A percentile compares a stretch with the other conserved stretches of the same genome.
Evolutionary conservation across 31 red algal genomes (phyloP).

Genomic region (Asparagopsis taxiformis): DNA sequence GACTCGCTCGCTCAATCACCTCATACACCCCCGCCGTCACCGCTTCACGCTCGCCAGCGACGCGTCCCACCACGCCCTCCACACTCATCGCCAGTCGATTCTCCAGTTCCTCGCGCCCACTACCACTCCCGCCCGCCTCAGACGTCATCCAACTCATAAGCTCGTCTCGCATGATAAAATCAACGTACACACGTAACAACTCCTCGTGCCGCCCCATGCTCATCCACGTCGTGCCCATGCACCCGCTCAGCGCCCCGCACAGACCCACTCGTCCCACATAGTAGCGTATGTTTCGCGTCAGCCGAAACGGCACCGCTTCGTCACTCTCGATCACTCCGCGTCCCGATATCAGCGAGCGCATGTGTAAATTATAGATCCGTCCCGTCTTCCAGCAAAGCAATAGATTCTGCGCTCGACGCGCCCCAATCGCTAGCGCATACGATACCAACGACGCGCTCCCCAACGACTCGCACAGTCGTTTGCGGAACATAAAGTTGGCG

Average conservation of each 20-base stretch:
- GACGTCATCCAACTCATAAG: constrained; percentile 40
- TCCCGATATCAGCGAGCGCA: constrained; percentile 59
- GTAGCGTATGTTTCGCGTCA: constrained; percentile 86
- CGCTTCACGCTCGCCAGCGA: not conserved
- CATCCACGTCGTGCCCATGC: constrained; percentile 63
- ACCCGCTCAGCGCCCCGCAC: constrained; percentile 62
- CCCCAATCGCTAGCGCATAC: constrained; percentile 77
- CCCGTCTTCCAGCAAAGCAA: constrained; percentile 76
- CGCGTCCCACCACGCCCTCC: not conserved
- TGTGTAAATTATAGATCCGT: constrained; percentile 49
- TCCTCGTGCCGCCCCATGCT: constrained; percentile 37
- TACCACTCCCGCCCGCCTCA: not conserved
- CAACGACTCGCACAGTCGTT: constrained; percentile 80
- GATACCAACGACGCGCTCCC: constrained; percentile 59
- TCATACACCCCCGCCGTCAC: constrained; percentile 20
- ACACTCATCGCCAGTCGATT: constrained; percentile 2
- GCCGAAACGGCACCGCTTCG: constrained; percentile 96
- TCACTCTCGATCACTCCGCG: constrained; percentile 81
- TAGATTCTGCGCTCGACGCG: constrained; percentile 81
- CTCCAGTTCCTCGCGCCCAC: not conserved
- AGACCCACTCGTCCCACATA: constrained; percentile 61
- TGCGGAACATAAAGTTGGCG: constrained; percentile 61
- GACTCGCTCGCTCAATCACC: constrained; percentile 64
- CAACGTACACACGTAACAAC: constrained; percentile 50
- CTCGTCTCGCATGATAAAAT: constrained; percentile 71